phyloP scores from a whole-genome alignment of 306 rosid genomes.

The Prunus davidiana region DNA sequence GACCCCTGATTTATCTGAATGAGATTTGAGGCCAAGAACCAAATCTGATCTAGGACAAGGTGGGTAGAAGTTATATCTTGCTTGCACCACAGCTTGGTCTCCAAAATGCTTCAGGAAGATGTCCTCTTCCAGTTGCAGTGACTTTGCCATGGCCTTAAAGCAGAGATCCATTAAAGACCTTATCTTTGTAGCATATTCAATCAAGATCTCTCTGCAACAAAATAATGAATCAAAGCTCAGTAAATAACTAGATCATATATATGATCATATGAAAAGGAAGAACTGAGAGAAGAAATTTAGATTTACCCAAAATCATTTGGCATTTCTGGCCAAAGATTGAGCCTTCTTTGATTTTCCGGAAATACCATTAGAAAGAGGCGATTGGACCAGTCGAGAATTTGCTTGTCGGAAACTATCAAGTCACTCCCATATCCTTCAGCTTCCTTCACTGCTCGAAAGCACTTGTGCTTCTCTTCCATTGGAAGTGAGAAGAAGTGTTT shows the following conservation, averaged over 20 bases:
- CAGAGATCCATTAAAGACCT: no score
- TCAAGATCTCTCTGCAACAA: no score
- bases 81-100: constrained; percentile 16
- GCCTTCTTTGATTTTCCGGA: constrained; percentile 36
- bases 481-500: constrained; percentile 38
- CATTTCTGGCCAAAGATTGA: constrained; percentile 55
- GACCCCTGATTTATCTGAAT: no score
- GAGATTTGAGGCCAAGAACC: no score
- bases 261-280: no score
- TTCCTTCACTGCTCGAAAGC: constrained; percentile 23
- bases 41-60: no score
- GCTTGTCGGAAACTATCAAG: constrained; percentile 38
- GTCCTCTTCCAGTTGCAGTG: no score
- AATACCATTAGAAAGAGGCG: constrained; percentile 35
- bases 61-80: no score
- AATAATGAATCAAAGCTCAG: no score
- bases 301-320: constrained; percentile 51
- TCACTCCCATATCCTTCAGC: constrained; percentile 58
- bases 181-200: no score
- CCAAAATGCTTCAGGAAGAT: constrained; percentile 41
- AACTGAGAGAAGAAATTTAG: constrained; percentile 13
- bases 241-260: no score
- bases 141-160: no score
- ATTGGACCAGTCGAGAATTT: constrained; percentile 49
- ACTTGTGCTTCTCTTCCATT: constrained; percentile 30